Evolutionary conservation across 2,329 filamentous ascomycete species (phyloP).

Genomic region (Furcasterigmium sp.): DNA sequence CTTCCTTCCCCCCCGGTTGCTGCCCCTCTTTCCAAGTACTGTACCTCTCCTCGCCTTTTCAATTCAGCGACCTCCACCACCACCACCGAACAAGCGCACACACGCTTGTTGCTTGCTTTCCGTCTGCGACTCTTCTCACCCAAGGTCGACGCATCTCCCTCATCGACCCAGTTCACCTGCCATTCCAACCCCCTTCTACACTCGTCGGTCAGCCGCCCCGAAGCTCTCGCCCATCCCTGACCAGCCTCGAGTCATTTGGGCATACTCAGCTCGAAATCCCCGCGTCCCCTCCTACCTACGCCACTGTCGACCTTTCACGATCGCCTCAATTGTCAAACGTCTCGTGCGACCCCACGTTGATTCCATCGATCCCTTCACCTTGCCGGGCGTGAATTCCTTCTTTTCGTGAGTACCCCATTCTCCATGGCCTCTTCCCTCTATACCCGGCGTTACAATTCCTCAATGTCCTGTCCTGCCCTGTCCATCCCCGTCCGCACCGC

Average conservation of each 20-base stretch:
- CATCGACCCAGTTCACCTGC: not conserved
- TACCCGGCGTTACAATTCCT: too few relatives aligned
- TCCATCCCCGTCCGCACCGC: too few relatives aligned
- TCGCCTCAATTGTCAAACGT: not conserved
- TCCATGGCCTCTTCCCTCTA: not conserved
- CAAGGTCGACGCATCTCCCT: too few relatives aligned
- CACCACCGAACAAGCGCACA: not conserved
- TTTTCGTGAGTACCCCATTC: constrained; percentile 1
- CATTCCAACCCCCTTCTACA: not conserved
- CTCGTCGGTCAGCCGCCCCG: not conserved
- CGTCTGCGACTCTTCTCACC: not conserved
- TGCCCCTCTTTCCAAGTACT: constrained; percentile 5
- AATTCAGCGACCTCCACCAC: constrained; percentile 1
- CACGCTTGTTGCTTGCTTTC: not conserved
- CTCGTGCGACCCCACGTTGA: not conserved
- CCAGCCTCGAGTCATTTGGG: not conserved
- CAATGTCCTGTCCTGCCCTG: too few relatives aligned
- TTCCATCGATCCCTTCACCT: not conserved
- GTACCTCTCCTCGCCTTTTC: constrained; percentile 5
- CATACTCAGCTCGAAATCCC: not conserved
- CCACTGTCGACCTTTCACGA: not conserved
- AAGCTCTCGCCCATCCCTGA: not conserved
- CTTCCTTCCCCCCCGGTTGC: not conserved
- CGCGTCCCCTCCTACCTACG: not conserved
- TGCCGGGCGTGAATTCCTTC: not conserved